Evolutionary conservation across 2,329 filamentous ascomycete genomes (phyloP), one percentile per base, ranked within the genome.

Genomic region (Phoma herbarum): DNA sequence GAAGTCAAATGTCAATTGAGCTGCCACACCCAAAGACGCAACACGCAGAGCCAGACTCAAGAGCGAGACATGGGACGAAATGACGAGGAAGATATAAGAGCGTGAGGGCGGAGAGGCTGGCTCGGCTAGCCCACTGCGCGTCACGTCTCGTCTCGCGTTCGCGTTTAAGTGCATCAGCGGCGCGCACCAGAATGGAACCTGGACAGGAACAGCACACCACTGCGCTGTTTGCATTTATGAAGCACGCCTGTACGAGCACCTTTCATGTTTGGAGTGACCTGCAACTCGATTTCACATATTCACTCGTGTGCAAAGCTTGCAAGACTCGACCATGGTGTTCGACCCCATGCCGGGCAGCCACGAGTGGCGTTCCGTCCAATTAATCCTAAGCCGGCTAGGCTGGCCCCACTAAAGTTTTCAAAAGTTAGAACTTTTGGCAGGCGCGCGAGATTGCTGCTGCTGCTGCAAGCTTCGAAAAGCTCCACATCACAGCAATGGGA

Each of bases 401-500:
- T 16, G n/a, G 45, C 61, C 67, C 70, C 68, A 60, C 66, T 61
- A 64, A 63, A 64, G 65, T 67, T 65, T 44, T 22, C 20, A 26
- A 37, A 44, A 48, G 31, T 14, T 52, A 31, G 47, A 48, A 65
- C 58, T 65, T 62, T 67, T 68, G 63, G 61, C 63, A 59, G 52
- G 33, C 16, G 52, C 23, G 50, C 46, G 49, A 39, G 59, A 64
- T 56, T 58, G 51, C 55, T 61, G 61, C 56, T 61, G 61, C 56
- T 37, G 49, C 44, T 48, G 28, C 47, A 50, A 59, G 57, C 59
- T 57, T 56, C 54, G 31, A 53, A 56, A 52, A 58, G 43, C 53
- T 60, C 48, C 47, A 52, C 37, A 57, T 35, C 41, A 54, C 52
- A 60, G 62, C 56, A 45, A 83, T 83, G 81, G 79, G 78, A 61